Evolutionary conservation across 495 filamentous ascomycete genomes (phyloP).

Genomic region (Penicillium malachiteum): DNA sequence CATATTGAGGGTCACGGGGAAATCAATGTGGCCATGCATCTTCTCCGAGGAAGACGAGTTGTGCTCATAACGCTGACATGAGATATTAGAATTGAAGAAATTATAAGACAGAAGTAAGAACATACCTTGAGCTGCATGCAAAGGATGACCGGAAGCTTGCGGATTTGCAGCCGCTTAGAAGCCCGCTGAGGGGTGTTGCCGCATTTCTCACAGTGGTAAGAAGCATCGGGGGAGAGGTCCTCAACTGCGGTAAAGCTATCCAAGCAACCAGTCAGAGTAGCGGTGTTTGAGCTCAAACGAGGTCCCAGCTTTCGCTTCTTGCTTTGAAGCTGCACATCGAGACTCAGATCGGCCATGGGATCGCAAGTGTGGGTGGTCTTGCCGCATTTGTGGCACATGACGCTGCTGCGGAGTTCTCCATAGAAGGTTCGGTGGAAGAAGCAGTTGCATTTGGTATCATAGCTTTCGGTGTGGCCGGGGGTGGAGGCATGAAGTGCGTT

Average conservation of each 20-base stretch:
- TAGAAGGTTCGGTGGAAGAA: slow-evolving; percentile 89
- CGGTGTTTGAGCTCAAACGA: slow-evolving; percentile 35
- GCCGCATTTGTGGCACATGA: slow-evolving; percentile 80
- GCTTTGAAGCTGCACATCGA: slow-evolving; percentile 65
- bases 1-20: slow-evolving; percentile 85
- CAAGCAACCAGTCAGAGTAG: slow-evolving; percentile 72
- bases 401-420: slow-evolving; percentile 79
- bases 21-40: slow-evolving; percentile 75
- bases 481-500: slow-evolving; percentile 69
- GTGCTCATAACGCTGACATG: slow-evolving; percentile 72
- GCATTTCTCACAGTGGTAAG: slow-evolving; percentile 77
- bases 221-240: slow-evolving; percentile 67
- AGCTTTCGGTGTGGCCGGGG: slow-evolving; percentile 43
- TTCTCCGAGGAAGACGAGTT: slow-evolving; percentile 67
- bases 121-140: slow-evolving; percentile 87
- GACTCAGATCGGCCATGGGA: slow-evolving; percentile 80
- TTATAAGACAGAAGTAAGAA: background rate
- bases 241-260: slow-evolving; percentile 74
- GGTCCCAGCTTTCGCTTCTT: slow-evolving; percentile 51
- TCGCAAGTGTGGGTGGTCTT: slow-evolving; percentile 77
- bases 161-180: slow-evolving; percentile 76
- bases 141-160: slow-evolving; percentile 78
- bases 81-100: background rate
- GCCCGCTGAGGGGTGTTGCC: slow-evolving; percentile 65
- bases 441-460: slow-evolving; percentile 70